Conservation (phyloP, 139 green algal genomes). For the Auxenochlorella pyrenoidosa region DNA sequence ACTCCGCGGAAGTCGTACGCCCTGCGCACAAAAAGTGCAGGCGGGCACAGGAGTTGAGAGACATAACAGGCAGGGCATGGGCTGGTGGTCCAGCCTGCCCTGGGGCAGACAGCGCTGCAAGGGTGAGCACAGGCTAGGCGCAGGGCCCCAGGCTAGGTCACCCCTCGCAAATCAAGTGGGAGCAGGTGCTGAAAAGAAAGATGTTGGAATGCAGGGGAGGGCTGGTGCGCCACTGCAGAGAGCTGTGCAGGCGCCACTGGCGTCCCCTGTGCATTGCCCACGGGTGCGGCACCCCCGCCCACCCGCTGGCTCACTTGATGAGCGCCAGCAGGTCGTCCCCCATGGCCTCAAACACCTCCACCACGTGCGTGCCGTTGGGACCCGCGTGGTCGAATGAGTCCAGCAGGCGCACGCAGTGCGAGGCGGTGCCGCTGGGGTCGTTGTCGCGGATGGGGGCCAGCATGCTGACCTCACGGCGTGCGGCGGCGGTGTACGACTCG, state of each 20-base stretch:
- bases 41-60: too few relatives aligned
- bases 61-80: neutral
- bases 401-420: slow-evolving; percentile 40
- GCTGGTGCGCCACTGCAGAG: too few relatives aligned
- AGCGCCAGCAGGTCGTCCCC: slow-evolving; percentile 84
- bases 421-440: slow-evolving; percentile 40
- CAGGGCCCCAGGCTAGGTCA: too few relatives aligned
- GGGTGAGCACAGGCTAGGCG: too few relatives aligned
- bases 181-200: too few relatives aligned
- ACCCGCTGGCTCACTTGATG: slow-evolving; percentile 63
- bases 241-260: too few relatives aligned
- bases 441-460: slow-evolving; percentile 74
- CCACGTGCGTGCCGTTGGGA: slow-evolving; percentile 93
- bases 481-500: slow-evolving; percentile 95
- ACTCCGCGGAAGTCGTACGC: slow-evolving; percentile 73
- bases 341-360: slow-evolving; percentile 97
- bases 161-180: too few relatives aligned
- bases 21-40: neutral
- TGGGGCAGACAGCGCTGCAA: too few relatives aligned
- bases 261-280: too few relatives aligned
- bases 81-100: too few relatives aligned
- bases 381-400: slow-evolving; percentile 90
- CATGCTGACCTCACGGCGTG: slow-evolving; percentile 93
- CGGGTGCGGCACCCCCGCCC: too few relatives aligned
- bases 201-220: too few relatives aligned